Evolutionary conservation across 495 filamentous ascomycete genomes (phyloP).

Genomic region (Geopyxis carbonaria): DNA sequence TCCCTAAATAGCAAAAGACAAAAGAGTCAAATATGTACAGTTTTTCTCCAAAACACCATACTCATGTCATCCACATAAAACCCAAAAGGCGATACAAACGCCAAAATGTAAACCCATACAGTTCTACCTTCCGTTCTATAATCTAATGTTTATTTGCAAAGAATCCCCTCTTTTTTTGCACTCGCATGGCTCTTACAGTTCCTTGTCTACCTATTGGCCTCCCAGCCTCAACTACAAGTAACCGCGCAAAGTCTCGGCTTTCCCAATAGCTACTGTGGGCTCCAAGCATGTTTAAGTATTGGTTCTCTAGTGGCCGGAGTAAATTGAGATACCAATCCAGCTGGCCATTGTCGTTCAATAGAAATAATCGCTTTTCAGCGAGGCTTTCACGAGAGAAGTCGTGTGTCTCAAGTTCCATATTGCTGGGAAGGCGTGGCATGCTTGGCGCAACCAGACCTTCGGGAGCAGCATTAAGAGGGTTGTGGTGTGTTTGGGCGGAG

Average conservation of each 20-base stretch:
- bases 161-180: slow-evolving; percentile 45
- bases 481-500: slow-evolving; percentile 13
- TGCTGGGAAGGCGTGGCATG: slow-evolving; percentile 63
- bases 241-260: slow-evolving; percentile 63
- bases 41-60: too few species aligned
- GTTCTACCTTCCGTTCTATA: too few species aligned
- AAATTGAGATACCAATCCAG: slow-evolving; percentile 72
- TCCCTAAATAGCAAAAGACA: too few species aligned
- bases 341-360: slow-evolving; percentile 91
- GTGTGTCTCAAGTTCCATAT: slow-evolving; percentile 86
- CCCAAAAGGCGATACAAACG: too few species aligned
- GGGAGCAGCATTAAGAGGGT: too few species aligned
- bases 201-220: slow-evolving; percentile 50
- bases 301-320: slow-evolving; percentile 70
- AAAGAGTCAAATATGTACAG: too few species aligned
- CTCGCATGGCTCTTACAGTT: slow-evolving; percentile 50
- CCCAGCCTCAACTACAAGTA: slow-evolving; percentile 76
- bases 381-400: slow-evolving; percentile 86
- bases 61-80: too few species aligned
- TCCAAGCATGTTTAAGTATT: slow-evolving; percentile 92
- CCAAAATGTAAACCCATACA: too few species aligned
- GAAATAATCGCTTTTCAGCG: slow-evolving; percentile 69
- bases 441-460: slow-evolving; percentile 30
- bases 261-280: slow-evolving; percentile 95
- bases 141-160: too few species aligned